Evolutionary conservation across 345 rosid species (phyloP).

Genomic region (Ceriops zippeliana): DNA sequence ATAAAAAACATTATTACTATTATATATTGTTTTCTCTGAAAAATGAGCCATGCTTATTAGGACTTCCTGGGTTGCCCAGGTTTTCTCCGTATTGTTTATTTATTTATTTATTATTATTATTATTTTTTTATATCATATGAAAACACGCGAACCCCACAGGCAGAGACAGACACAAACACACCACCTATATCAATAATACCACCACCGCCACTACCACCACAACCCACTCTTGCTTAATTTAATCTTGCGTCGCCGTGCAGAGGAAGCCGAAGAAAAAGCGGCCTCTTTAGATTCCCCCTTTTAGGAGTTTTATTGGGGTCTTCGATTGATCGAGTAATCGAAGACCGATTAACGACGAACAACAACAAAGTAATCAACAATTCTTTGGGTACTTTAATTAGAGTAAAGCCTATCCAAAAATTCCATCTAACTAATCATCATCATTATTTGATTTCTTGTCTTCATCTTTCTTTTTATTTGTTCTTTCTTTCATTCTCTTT

Average conservation of each 20-base stretch:
- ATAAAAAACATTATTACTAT: too few relatives aligned
- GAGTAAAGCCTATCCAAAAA: not conserved
- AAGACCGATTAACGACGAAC: not conserved
- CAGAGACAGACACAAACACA: too few relatives aligned
- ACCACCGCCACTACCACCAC: too few relatives aligned
- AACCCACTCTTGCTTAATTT: not conserved
- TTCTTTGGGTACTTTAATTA: not conserved
- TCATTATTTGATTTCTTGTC: not conserved
- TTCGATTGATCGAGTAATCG: not conserved
- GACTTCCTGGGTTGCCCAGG: too few relatives aligned
- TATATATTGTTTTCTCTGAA: too few relatives aligned
- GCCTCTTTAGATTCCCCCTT: too few relatives aligned
- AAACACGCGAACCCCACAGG: too few relatives aligned
- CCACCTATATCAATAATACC: too few relatives aligned
- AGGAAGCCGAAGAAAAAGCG: not conserved
- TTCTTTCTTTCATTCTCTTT: not conserved
- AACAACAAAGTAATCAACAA: not conserved
- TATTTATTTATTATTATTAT: too few relatives aligned
- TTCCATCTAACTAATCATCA: not conserved
- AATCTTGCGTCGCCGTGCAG: not conserved
- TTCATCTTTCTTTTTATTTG: not conserved
- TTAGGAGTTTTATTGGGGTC: not conserved
- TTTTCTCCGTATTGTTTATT: too few relatives aligned
- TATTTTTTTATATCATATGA: too few relatives aligned
- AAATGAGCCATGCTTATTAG: too few relatives aligned